Conservation (phyloP, 139 green algal species). For the Chlamydomonas sphaeroides region DNA sequence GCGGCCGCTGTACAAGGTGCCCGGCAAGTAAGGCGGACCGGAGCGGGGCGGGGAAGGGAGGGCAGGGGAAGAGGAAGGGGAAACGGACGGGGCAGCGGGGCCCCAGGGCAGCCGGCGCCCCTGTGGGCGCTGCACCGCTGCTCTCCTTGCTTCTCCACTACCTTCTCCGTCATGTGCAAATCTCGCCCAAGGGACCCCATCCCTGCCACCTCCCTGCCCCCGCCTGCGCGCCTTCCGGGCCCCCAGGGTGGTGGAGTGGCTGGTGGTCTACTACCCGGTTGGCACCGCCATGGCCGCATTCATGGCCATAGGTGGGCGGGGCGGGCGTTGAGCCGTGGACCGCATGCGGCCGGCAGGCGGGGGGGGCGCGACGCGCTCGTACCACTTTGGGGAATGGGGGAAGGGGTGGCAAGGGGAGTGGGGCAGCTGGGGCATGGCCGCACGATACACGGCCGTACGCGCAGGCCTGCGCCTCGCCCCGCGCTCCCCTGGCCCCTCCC, state of each 20-base stretch:
- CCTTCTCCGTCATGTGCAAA: background rate
- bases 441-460: no score
- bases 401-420: no score
- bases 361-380: no score
- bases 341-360: no score
- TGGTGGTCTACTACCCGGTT: conserved; percentile 52
- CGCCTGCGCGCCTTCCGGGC: background rate
- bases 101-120: no score
- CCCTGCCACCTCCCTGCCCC: background rate
- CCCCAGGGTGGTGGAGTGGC: conserved; percentile 53
- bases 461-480: no score
- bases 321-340: no score
- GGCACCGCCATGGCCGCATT: conserved; percentile 49
- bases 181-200: background rate
- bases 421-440: no score
- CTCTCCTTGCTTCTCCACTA: background rate
- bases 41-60: background rate
- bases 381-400: no score
- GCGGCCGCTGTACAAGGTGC: background rate
- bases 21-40: background rate
- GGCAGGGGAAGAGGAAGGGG: background rate
- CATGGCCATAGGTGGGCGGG: conserved; percentile 30
- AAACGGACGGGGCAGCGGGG: background rate
- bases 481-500: no score
- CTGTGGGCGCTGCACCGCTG: no score